Evolutionary conservation across 2,329 filamentous ascomycete genomes (phyloP).

Genomic region (Monosporascus cannonballus): DNA sequence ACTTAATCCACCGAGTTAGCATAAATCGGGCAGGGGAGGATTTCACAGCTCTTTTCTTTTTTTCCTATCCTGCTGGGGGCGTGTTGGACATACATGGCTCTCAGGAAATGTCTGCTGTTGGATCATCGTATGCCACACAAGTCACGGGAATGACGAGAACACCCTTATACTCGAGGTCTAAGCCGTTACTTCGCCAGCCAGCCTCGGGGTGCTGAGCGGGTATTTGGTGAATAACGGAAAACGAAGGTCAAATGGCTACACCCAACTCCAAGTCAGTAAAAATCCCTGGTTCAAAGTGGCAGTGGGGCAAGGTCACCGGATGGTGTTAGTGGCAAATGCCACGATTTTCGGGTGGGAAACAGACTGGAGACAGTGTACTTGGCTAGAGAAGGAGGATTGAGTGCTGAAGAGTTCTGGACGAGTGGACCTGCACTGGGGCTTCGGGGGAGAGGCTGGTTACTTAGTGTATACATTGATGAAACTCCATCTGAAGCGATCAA

Average conservation of each 20-base stretch:
- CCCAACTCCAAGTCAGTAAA: slow-evolving; percentile 18
- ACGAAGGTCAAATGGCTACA: slow-evolving; percentile 16
- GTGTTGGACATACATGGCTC: slow-evolving; percentile 26
- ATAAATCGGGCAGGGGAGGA: slow-evolving; percentile 12
- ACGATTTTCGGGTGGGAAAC: slow-evolving; percentile 15
- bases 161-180: not conserved
- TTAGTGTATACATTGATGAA: not conserved
- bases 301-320: slow-evolving; percentile 24
- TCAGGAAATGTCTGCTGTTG: slow-evolving; percentile 18
- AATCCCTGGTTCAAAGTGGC: slow-evolving; percentile 19
- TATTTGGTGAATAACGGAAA: slow-evolving; percentile 10
- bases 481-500: not conserved
- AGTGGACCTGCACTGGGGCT: not conserved
- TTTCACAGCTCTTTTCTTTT: slow-evolving; percentile 9
- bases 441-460: not conserved
- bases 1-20: slow-evolving; percentile 19
- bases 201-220: not conserved
- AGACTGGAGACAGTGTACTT: slow-evolving; percentile 21
- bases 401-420: not conserved
- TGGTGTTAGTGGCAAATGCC: slow-evolving; percentile 25
- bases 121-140: slow-evolving; percentile 20
- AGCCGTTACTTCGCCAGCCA: not conserved
- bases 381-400: not conserved
- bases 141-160: not conserved
- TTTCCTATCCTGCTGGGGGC: slow-evolving; percentile 15